Evolutionary conservation across 2,329 filamentous ascomycete species (phyloP), one percentile per base, ranked within the genome.

Genomic region (Grosmannia serpens): DNA sequence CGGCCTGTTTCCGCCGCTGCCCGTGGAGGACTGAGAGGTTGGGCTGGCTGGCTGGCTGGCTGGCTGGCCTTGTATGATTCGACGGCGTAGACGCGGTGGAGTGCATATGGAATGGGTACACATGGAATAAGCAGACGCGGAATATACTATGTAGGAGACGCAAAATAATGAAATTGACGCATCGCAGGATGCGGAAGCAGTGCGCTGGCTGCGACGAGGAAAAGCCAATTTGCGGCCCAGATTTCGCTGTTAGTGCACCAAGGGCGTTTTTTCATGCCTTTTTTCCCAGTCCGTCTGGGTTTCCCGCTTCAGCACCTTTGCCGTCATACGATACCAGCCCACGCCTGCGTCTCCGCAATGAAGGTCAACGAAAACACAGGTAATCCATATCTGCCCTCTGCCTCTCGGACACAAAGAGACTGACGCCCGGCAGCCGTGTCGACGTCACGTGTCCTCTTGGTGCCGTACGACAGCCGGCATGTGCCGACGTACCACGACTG

Each of bases 401-500:
- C 15, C 22, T 56, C n/a, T n/a, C n/a, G n/a, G n/a, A n/a, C n/a
- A n/a, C n/a, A n/a, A n/a, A n/a, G n/a, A 38, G 35, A 38, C 35
- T 38, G 35, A 38, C n/a, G 13, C 22, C 15, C n/a, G 4, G 20
- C 64, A 95, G 89, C 86, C 22, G 74, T 95, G 35, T 78, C 81
- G 3, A 87, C 87, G 1, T 72, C 79, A 5, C 76, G 76, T 55
- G 75, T 88, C 51, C 79, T 95, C 22, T 80, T 97, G 11, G 90
- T 96, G 11, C 91, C 91, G 0, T 96, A 96, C 71, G 86, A 86
- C 62, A 73, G 78, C 44, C 87, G 85, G 67, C 92, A 96, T 75
- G 92, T 97, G 27, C 78, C 79, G 20, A 84, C 79, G 44, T 96
- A 96, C 69, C 89, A 96, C 69, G 75, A 78, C 67, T 97, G 92